These are phyloP conservation scores for Arthromyces matolae DNA, from an alignment of 768 basidiomycete genomes.

Conservation along the genomic window DNA sequence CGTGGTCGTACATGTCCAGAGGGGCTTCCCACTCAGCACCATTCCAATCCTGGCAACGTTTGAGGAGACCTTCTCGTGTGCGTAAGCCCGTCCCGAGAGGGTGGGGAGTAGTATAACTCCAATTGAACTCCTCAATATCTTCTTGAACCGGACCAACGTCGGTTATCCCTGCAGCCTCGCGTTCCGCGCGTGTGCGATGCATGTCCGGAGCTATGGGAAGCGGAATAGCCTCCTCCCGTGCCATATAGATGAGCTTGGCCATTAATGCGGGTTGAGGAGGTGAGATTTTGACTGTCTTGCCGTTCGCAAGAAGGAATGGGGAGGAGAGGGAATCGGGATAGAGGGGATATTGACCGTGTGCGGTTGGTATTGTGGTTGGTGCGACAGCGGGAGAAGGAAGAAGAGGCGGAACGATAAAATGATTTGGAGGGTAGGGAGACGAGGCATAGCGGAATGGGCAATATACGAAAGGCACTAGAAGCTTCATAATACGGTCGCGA, in stretches of 20 bases:
- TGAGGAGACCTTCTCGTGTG: not conserved
- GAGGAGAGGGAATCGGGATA: constrained; percentile 33
- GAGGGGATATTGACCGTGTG: constrained; percentile 45
- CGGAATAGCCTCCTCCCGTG: constrained; percentile 47
- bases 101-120: constrained; percentile 28
- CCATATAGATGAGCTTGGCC: constrained; percentile 61
- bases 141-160: constrained; percentile 45
- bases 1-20: not conserved
- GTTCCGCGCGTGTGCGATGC: constrained; percentile 26
- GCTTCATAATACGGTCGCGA: constrained; percentile 26
- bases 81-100: constrained; percentile 14
- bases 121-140: constrained; percentile 58
- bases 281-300: constrained; percentile 21
- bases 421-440: constrained; percentile 53
- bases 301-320: constrained; percentile 27
- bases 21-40: not conserved
- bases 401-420: constrained; percentile 49
- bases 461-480: constrained; percentile 44
- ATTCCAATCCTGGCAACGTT: constrained; percentile 2
- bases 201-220: constrained; percentile 40
- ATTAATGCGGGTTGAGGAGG: constrained; percentile 50
- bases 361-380: constrained; percentile 26
- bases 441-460: constrained; percentile 54
- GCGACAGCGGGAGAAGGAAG: constrained; percentile 11
- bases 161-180: constrained; percentile 17